Base-by-base conservation (phyloP, 1,284 basidiomycete species). In the Microbotryum scabiosae region DNA sequence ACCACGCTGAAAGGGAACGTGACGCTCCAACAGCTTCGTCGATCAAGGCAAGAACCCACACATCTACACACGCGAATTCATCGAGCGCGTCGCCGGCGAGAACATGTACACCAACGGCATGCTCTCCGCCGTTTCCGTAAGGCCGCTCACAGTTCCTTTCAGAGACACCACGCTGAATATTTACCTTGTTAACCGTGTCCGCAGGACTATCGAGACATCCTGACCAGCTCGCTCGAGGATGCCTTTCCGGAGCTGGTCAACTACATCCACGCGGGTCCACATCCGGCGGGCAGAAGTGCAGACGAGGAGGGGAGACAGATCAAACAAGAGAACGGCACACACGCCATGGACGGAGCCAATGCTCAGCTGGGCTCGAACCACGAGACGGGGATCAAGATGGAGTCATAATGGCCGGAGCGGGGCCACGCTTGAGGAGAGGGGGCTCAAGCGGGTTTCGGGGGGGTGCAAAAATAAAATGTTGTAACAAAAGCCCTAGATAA, bases 31-130 rank as follows among this genome's bases (percentile, higher is more conserved):
- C 54, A 75, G 80, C 44, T 85, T 88, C 65, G 84, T 89, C 60
- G 88, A 90, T 75, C 84, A 83, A 67, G 79, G 84, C 12, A 81
- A 83, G 59, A 89, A 90, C 71, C 87, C 87, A 3, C 85, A 87
- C 81, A 80, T 82, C 69, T 78, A 88, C 63, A 89, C 87, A 14
- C 82, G 82, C 63, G 86, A 89, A 63, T 79, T 84, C 51, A 73
- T 89, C 16, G 87, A 90, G 73, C 80, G 87, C 54, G 82, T 86
- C 0, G 85, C 87, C 25, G 86, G 86, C 1, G 87, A 89, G 75
- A 90, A 90, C 72, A 86, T 88, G 73, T 89, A 88, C 70, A 87
- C 89, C 82, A 88, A 89, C 72, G 88, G 86, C n/a, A 89, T 89
- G 71, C 84, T 90, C 50, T 79, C 82, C 50, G 86, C 86, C 4